Conservation (phyloP, 305 asterid species). For the Solanum hybrid region DNA sequence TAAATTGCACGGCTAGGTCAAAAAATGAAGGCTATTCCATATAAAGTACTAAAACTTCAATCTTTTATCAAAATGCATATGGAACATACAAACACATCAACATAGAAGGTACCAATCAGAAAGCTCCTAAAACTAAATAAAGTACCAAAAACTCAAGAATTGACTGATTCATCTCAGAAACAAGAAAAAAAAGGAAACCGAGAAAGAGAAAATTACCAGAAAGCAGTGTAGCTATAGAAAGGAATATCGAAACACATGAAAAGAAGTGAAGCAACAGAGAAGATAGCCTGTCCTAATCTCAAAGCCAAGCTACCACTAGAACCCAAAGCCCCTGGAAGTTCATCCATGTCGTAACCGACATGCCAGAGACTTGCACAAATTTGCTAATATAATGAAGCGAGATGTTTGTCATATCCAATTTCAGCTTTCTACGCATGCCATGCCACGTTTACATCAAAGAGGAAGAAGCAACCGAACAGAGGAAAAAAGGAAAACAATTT, state of each 20-base stretch:
- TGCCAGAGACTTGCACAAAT: neutral
- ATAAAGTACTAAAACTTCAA: neutral
- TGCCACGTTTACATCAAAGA: neutral
- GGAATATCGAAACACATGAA: constrained; percentile 87
- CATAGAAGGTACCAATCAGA: neutral
- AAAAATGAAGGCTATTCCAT: neutral
- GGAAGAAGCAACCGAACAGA: neutral
- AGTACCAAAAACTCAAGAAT: neutral
- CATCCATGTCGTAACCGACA: constrained; percentile 46
- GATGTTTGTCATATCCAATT: constrained; percentile 1
- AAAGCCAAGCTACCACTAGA: constrained; percentile 85
- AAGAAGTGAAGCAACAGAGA: constrained; percentile 79
- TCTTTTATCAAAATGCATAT: neutral
- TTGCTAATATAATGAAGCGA: neutral
- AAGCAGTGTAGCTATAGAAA: constrained; percentile 87
- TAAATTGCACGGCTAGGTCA: neutral
- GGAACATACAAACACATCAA: neutral
- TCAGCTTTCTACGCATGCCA: neutral
- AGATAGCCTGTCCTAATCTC: constrained; percentile 73
- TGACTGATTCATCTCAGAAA: neutral
- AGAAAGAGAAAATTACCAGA: constrained; percentile 47
- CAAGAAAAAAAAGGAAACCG: neutral
- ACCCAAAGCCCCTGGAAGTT: constrained; percentile 80
- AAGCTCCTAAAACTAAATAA: neutral
- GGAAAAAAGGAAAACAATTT: neutral